Percentiles rank a stretch among this genome's conserved stretches.
Evolutionary conservation across 2,329 filamentous ascomycete genomes (phyloP).

Genomic region (Ramichloridium luteum): DNA sequence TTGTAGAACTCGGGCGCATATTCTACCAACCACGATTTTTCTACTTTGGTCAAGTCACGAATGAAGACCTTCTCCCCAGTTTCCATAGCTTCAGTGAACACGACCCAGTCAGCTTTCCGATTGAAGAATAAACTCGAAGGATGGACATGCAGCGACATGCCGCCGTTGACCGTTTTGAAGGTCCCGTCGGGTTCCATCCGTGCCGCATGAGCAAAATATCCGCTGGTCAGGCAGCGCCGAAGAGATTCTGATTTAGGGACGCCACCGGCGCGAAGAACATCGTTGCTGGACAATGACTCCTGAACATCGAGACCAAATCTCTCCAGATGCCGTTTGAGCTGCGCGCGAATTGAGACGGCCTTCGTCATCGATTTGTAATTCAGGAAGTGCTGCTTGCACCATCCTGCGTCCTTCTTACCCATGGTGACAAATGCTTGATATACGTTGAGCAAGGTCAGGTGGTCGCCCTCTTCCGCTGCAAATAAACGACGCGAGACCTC

Average conservation of each 20-base stretch:
- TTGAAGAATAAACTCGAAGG: slow-evolving; percentile 93
- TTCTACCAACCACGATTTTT: slow-evolving; percentile 83
- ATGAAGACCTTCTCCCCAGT: slow-evolving; percentile 82
- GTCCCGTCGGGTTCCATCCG: slow-evolving; percentile 88
- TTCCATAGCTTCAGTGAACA: slow-evolving; percentile 90
- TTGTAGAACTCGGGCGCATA: slow-evolving; percentile 77
- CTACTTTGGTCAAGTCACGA: slow-evolving; percentile 81
- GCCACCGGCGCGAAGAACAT: slow-evolving; percentile 29
- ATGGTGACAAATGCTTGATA: slow-evolving; percentile 78
- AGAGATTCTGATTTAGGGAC: slow-evolving; percentile 56
- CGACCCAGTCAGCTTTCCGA: slow-evolving; percentile 88
- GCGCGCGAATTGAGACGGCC: slow-evolving; percentile 74
- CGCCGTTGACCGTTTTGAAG: slow-evolving; percentile 73
- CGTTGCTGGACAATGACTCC: slow-evolving; percentile 41
- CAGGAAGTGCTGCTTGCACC: slow-evolving; percentile 75
- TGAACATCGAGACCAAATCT: slow-evolving; percentile 63
- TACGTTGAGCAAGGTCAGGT: slow-evolving; percentile 84
- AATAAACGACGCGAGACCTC: slow-evolving; percentile 70
- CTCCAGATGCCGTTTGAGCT: slow-evolving; percentile 78
- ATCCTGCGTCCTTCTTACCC: slow-evolving; percentile 70
- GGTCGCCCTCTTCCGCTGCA: slow-evolving; percentile 85
- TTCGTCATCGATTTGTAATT: slow-evolving; percentile 76
- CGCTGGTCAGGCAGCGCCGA: slow-evolving; percentile 69
- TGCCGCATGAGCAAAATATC: slow-evolving; percentile 87
- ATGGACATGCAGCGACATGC: slow-evolving; percentile 69